These are phyloP conservation scores for Ilyonectria robusta DNA, from an alignment of 2,329 filamentous ascomycete species.

Conservation along the genomic window DNA sequence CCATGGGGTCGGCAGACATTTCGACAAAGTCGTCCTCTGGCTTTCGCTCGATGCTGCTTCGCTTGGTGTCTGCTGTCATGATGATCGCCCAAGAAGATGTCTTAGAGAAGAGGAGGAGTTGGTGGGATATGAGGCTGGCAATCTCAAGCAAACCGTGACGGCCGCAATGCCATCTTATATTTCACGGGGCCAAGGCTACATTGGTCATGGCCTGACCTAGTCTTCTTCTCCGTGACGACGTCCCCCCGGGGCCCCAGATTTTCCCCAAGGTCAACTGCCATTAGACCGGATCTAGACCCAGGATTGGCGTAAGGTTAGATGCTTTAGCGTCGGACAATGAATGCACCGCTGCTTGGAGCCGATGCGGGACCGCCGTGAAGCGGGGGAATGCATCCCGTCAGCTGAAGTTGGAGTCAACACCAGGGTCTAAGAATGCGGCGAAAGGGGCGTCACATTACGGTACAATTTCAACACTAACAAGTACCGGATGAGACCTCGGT, in stretches of 20 bases:
- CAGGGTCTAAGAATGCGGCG: slow-evolving; percentile 9
- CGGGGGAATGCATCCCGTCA: neutral
- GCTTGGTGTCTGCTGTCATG: slow-evolving; percentile 38
- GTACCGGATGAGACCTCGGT: neutral
- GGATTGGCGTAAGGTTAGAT: slow-evolving; percentile 8
- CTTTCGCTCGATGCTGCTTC: slow-evolving; percentile 44
- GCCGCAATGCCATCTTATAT: slow-evolving; percentile 22
- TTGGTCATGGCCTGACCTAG: slow-evolving; percentile 18
- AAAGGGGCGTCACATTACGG: neutral
- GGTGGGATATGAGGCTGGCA: neutral
- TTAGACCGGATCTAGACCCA: slow-evolving; percentile 18
- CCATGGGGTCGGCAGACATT: slow-evolving; percentile 33
- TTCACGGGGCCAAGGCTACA: neutral
- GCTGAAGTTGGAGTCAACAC: slow-evolving; percentile 7
- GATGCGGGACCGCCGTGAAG: neutral
- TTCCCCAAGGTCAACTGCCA: slow-evolving; percentile 18
- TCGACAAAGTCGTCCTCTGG: slow-evolving; percentile 45
- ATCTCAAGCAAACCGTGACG: neutral
- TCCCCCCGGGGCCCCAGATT: slow-evolving; percentile 28
- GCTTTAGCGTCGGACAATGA: slow-evolving; percentile 15
- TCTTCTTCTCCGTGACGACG: slow-evolving; percentile 3
- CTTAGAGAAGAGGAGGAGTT: neutral
- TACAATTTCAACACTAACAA: neutral
- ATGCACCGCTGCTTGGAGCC: slow-evolving; percentile 3
- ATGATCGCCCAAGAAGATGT: neutral